Base-by-base conservation (phyloP, 352 stramenopile species). In the Pythium sukuiense region DNA sequence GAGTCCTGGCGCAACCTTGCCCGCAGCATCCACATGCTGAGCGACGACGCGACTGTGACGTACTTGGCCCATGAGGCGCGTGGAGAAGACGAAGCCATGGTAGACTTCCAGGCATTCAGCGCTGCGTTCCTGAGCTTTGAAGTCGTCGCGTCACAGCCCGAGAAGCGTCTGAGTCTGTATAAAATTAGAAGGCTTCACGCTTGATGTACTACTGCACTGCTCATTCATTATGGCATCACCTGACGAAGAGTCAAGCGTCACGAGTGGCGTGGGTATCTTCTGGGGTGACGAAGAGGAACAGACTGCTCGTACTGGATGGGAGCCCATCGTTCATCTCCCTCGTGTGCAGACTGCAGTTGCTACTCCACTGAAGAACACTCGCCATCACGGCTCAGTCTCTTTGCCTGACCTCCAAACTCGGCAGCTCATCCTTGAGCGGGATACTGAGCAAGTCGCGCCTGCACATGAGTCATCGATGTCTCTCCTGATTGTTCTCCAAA, bases 1-100 rank as follows among this genome's bases (percentile, higher is more conserved):
- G 78, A 93, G 30, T 93, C 84, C 45, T 95, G 87, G 87, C 72
- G 85, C 24, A 84, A 90, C 37, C 70, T 95, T 12, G 87, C 85
- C 13, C 66, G 74, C 37, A 93, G 83, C 57, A 93, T 95, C 58
- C 30, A 64, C 45, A 73, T 73, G 29, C 81, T 95, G 16, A 90
- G 83, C 45, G 49, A 76, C 39, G 54, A 56, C 0, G 18, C 79
- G 20, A 90, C 87, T 8, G 55, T 86, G 58, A 90, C 83, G 70
- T 91, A 86, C 59, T 66, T 94, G 39, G 76, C 81, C 13, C 84
- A 94, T 59, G 86, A 94, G 63, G 71, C 76, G 27, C 74, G 86
- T 39, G 86, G 86, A 26, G 81, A 89, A 30, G 85, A 94, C 70
- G 80, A 87, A 59, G 82, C 86, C 13, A 81, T 92, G 70, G 63